These are phyloP conservation scores for Endogone sp. DNA, from an alignment of 192 early-diverging fungal genomes.

Conservation along the genomic window DNA sequence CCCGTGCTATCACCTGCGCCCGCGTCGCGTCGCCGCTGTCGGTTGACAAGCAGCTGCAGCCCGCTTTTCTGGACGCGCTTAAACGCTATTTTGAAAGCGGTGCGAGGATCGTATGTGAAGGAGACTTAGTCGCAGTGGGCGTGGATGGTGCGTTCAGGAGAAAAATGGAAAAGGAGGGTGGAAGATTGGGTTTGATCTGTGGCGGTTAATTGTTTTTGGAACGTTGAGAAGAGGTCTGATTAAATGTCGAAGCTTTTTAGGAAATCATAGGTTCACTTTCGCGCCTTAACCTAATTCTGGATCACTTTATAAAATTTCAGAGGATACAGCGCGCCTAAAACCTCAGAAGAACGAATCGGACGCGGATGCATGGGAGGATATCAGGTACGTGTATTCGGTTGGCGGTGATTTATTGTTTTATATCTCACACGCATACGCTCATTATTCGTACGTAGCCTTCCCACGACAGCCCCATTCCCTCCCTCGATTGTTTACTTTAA, in stretches of 20 bases:
- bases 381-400: slow-evolving; percentile 10
- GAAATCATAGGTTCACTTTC: too few species aligned
- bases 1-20: slow-evolving; percentile 57
- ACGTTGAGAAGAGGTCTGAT: too few species aligned
- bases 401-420: too few species aligned
- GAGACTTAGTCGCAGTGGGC: slow-evolving; percentile 60
- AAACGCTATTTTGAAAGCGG: slow-evolving; percentile 62
- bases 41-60: slow-evolving; percentile 56
- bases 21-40: slow-evolving; percentile 60
- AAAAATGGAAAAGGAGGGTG: background rate
- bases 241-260: slow-evolving; percentile 8
- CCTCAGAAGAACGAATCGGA: slow-evolving; percentile 37
- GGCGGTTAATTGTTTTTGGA: too few species aligned
- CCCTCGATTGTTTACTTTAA: slow-evolving; percentile 51
- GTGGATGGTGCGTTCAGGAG: slow-evolving; percentile 47
- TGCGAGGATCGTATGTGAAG: slow-evolving; percentile 62
- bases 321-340: slow-evolving; percentile 42
- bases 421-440: background rate
- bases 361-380: slow-evolving; percentile 28
- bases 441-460: slow-evolving; percentile 7
- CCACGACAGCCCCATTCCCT: slow-evolving; percentile 1
- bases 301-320: too few species aligned
- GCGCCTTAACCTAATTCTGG: too few species aligned
- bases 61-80: slow-evolving; percentile 50
- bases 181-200: too few species aligned